Base-by-base conservation (phyloP, 805 yeast species). In the Hanseniaspora vineae region DNA sequence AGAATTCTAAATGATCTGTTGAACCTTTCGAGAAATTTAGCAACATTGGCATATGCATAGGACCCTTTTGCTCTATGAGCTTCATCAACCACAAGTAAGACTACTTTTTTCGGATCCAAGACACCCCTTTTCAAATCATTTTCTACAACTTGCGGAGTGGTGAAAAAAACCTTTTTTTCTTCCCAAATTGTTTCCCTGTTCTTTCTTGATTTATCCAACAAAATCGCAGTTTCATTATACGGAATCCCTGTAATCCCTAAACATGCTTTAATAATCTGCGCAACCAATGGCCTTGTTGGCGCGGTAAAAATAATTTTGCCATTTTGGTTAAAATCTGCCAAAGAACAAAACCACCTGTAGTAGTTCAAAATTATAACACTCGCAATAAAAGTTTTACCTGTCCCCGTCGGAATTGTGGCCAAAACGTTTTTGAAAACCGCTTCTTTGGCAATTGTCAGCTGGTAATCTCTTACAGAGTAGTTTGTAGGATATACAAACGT, bases 361-460 rank as follows among this genome's bases (percentile, higher is more conserved):
- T 75, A 92, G 60, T 92, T 92, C 48, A 88, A 70, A 88, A 92
- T 92, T 19, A 90, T 90, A 0, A 95, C 82, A 35, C 94, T 80
- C 1, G 98, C 97, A 58, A 92, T 88, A 53, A 92, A 87, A 0
- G 99, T 92, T 66, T 92, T 92, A 39, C 99, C 99, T 61, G 89
- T 70, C 54, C 99, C 99, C 0, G 99, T 92, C 0, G 99, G 99
- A 14, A 92, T 75, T 0, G 97, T 95, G 59, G 95, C 90, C 20
- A 92, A 67, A 2, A 82, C 61, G 58, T 92, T 92, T 51, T 79
- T 71, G 56, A 75, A 78, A 35, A 92, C 67, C 0, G 96, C 81
- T 49, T 77, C 75, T 43, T 71, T 68, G 2, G 88, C 86, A 48
- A 92, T 88, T 53, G 81, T 80, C 58, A 72, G 79, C 65, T 92